Evolutionary conservation across 768 basidiomycete genomes (phyloP).

Genomic region (Lactarius quietus): DNA sequence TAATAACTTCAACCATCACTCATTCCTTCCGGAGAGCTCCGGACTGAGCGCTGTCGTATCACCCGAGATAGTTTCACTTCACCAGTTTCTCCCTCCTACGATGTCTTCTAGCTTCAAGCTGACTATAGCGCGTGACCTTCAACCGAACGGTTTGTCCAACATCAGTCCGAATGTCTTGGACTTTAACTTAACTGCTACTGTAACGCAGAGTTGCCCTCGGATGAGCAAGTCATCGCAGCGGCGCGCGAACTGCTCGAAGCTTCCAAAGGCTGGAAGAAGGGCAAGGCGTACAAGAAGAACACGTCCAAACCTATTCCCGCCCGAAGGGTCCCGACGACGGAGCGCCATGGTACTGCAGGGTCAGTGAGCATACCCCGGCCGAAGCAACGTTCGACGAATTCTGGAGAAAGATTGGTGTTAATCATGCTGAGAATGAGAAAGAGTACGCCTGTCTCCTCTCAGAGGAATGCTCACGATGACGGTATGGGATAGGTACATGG

Average conservation of each 20-base stretch:
- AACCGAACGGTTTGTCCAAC: constrained; percentile 36
- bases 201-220: constrained; percentile 55
- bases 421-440: constrained; percentile 67
- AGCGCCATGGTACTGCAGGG: constrained; percentile 64
- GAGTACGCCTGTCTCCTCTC: constrained; percentile 44
- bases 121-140: constrained; percentile 37
- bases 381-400: constrained; percentile 71
- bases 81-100: background rate
- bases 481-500: constrained; percentile 50
- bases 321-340: constrained; percentile 53
- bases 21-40: background rate
- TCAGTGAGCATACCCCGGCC: constrained; percentile 60
- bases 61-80: background rate
- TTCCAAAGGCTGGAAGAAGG: constrained; percentile 59
- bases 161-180: background rate
- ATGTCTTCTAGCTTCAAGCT: constrained; percentile 34
- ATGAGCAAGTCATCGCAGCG: constrained; percentile 52
- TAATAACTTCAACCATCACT: background rate
- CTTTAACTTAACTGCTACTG: background rate
- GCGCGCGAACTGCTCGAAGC: constrained; percentile 55
- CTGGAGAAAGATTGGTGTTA: constrained; percentile 62
- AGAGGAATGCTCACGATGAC: background rate
- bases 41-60: background rate
- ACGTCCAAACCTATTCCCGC: constrained; percentile 54
- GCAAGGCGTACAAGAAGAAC: constrained; percentile 55